A percentile compares a stretch with the other conserved stretches of the same genome.
phyloP scores from a whole-genome alignment of 192 early-diverging fungal species.

The Backusella macrospora region DNA sequence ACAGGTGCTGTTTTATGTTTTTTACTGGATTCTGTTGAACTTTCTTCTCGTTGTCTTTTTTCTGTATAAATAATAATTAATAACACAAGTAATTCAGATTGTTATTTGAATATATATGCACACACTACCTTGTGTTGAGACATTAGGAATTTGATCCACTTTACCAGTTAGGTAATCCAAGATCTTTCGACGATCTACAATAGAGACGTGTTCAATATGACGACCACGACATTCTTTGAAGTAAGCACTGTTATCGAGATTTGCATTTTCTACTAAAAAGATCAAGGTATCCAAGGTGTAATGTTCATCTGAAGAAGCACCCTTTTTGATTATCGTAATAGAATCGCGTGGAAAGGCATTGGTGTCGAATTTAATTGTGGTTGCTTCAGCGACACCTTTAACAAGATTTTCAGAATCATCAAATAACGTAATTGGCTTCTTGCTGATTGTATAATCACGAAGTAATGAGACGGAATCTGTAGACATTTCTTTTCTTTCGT shows the following conservation, averaged over 20 bases:
- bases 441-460: constrained; percentile 60
- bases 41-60: constrained; percentile 4
- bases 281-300: constrained; percentile 76
- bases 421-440: constrained; percentile 55
- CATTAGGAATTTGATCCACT: constrained; percentile 44
- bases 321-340: constrained; percentile 58
- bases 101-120: background rate
- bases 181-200: constrained; percentile 72
- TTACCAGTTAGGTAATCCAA: constrained; percentile 75
- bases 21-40: constrained; percentile 25
- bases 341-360: constrained; percentile 58
- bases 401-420: constrained; percentile 45
- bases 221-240: constrained; percentile 62
- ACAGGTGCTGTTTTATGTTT: constrained; percentile 38
- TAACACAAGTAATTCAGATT: background rate
- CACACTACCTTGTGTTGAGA: constrained; percentile 33
- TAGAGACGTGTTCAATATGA: constrained; percentile 67
- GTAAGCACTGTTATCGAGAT: constrained; percentile 73
- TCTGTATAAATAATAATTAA: constrained; percentile 19
- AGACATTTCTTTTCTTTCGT: background rate
- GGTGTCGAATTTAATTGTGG: constrained; percentile 60
- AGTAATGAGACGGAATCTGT: constrained; percentile 57
- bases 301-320: constrained; percentile 54
- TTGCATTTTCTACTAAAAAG: constrained; percentile 65
- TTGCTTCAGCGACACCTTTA: constrained; percentile 47